Percentiles rank a stretch among this genome's conserved stretches.
These are phyloP conservation scores for Diplodia scrobiculata DNA, from an alignment of 2,329 filamentous ascomycete genomes.

Conservation along the genomic window DNA sequence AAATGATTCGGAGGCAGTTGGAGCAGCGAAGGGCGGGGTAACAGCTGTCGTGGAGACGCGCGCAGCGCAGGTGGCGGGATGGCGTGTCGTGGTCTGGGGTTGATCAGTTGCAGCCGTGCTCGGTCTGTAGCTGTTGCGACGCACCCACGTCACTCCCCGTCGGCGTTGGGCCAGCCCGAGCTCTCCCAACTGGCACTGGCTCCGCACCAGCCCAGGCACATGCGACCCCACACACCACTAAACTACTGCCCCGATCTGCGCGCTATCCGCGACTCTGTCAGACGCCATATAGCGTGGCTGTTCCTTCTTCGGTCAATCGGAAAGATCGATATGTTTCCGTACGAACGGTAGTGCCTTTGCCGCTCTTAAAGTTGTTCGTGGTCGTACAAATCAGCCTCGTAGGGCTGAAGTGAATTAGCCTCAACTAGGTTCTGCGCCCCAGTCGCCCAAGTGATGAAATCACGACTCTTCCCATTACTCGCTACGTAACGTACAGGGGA, in stretches of 20 bases:
- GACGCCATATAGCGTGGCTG: background rate
- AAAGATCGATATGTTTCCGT: background rate
- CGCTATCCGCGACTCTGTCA: background rate
- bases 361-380: background rate
- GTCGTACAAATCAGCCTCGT: background rate
- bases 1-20: background rate
- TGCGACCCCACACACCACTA: slow-evolving; percentile 17
- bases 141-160: slow-evolving; percentile 17
- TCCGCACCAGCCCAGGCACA: slow-evolving; percentile 4
- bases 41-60: background rate
- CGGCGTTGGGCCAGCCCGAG: slow-evolving; percentile 1
- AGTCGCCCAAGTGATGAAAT: background rate
- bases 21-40: background rate
- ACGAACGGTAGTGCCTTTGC: background rate
- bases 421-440: background rate
- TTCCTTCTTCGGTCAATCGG: background rate
- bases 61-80: slow-evolving; percentile 15
- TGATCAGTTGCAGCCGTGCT: slow-evolving; percentile 24
- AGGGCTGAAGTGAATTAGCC: slow-evolving; percentile 22
- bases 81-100: slow-evolving; percentile 8
- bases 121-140: slow-evolving; percentile 3
- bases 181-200: background rate
- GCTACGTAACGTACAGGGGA: slow-evolving; percentile 26
- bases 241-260: background rate
- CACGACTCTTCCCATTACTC: slow-evolving; percentile 26